Evolutionary conservation across 139 green algal species (phyloP), one percentile per base, ranked within the genome.

Genomic region (Chlorella sp.): DNA sequence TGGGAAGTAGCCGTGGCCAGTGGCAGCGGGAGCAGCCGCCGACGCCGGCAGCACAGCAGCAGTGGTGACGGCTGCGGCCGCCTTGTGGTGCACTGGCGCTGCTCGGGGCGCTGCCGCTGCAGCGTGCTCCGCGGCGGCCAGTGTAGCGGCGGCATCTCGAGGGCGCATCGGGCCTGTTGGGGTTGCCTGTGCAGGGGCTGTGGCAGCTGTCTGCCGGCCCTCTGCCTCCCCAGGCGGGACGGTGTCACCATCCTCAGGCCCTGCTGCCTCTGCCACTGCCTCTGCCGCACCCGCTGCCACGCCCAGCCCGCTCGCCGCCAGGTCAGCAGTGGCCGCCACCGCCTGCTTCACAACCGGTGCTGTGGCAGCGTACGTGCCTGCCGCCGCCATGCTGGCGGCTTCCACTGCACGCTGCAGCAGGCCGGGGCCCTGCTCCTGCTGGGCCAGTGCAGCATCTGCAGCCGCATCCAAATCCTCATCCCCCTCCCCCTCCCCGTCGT

Each of bases 41-140:
- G 71, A 78, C 1, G 71, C 71, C 15, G 71, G 71, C 71, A 78
- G 71, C 41, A 78, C 41, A n/a, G 71, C 41, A 2, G 71, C 71
- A 15, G 71, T 78, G 41, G 71, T 56, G 39, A 38, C 39, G 13
- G 70, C 70, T 4, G 70, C 72, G 13, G 28, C 28, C 1, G 17
- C 47, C 72, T 28, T 23, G 71, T 21, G 41, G 26, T 28, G 71
- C 60, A 17, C 25, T 23, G 26, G 60, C 60, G 32, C 25, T 2
- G 39, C 26, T 16, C 32, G 70, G 39, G 12, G 17, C 7, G 70
- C 70, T 20, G 70, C 30, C 30, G 64, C 63, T 69, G 63, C 64
- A 9, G 30, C 1, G 13, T 39, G 64, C 9, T 21, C 51, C 18
- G 51, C 51, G 15, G 51, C 51, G 11, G 51, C 51, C 51, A 60